A percentile compares a stretch with the other conserved stretches of the same genome.
These are phyloP conservation scores for Gomphus bonarii DNA, from an alignment of 1,284 basidiomycete genomes.

Conservation along the genomic window DNA sequence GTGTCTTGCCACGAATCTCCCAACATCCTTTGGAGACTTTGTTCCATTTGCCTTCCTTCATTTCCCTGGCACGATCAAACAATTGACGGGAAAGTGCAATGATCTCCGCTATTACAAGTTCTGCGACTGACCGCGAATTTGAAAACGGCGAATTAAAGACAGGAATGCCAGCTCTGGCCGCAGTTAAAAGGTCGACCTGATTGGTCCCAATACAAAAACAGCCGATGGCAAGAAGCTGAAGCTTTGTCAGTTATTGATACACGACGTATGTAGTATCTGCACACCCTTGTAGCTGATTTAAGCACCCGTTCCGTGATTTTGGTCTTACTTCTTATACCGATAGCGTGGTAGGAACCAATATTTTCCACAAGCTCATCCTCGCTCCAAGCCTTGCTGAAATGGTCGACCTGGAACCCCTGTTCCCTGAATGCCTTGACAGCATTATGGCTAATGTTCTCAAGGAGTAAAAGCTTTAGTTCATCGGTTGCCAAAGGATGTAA, in stretches of 20 bases:
- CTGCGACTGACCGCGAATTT: slow-evolving; percentile 98
- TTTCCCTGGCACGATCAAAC: slow-evolving; percentile 81
- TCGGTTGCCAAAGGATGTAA: slow-evolving; percentile 74
- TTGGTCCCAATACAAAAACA: slow-evolving; percentile 99
- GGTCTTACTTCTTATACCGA: slow-evolving; percentile 97
- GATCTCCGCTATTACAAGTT: slow-evolving; percentile 93
- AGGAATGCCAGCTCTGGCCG: slow-evolving; percentile 84
- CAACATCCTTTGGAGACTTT: slow-evolving; percentile 98
- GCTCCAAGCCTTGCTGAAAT: slow-evolving; percentile 76
- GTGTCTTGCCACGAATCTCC: slow-evolving; percentile 96
- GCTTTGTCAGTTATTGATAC: slow-evolving; percentile 1
- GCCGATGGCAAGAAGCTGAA: slow-evolving; percentile 87
- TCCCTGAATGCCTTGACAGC: slow-evolving; percentile 76
- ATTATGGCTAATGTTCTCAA: slow-evolving; percentile 94
- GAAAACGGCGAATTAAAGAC: slow-evolving; percentile 99
- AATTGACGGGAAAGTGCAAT: slow-evolving; percentile 93
- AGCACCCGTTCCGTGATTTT: slow-evolving; percentile 89
- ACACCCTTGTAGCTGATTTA: slow-evolving; percentile 72
- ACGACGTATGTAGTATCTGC: slow-evolving; percentile 15
- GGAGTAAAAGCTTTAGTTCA: slow-evolving; percentile 66
- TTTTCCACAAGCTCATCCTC: slow-evolving; percentile 89
- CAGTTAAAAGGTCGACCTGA: slow-evolving; percentile 87
- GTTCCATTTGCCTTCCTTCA: slow-evolving; percentile 92
- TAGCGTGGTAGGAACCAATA: slow-evolving; percentile 84
- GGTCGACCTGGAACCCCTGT: slow-evolving; percentile 92